Evolutionary conservation across 2,329 filamentous ascomycete species (phyloP).

Genomic region (Cytospora schulzeri): DNA sequence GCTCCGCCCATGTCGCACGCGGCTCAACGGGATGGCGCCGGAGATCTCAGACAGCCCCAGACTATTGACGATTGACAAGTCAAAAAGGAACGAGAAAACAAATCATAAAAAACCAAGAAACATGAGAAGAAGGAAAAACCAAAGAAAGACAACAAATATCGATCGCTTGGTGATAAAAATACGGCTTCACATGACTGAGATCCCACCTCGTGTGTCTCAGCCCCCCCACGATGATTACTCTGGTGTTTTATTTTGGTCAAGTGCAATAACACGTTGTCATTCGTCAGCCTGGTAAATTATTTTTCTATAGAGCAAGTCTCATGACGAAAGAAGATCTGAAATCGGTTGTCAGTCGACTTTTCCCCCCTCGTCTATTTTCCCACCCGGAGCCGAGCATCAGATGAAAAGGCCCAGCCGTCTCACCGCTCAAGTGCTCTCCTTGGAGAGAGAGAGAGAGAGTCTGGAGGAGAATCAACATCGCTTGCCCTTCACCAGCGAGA

Average conservation of each 20-base stretch:
- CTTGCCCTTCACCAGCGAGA: background rate
- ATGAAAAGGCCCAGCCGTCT: background rate
- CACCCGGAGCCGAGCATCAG: background rate
- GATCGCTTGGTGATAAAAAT: background rate
- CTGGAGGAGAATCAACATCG: background rate
- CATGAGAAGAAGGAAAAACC: background rate
- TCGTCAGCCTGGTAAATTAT: background rate
- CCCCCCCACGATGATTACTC: background rate
- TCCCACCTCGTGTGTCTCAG: background rate
- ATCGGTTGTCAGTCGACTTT: background rate
- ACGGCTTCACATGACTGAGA: background rate
- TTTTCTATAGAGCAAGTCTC: too few species aligned
- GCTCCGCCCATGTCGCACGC: conserved; percentile 6
- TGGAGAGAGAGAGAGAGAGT: too few species aligned
- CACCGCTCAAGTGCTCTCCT: too few species aligned
- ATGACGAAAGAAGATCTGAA: background rate
- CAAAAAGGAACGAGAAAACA: background rate
- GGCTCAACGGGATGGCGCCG: conserved; percentile 2
- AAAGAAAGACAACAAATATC: too few species aligned
- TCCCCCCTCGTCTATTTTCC: background rate
- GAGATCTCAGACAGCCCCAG: background rate
- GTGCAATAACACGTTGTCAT: background rate
- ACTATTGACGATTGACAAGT: background rate
- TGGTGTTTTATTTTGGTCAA: background rate
- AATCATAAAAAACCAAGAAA: background rate